Conservation (phyloP, 495 filamentous ascomycete species). For the Glutinoglossum americanum region DNA sequence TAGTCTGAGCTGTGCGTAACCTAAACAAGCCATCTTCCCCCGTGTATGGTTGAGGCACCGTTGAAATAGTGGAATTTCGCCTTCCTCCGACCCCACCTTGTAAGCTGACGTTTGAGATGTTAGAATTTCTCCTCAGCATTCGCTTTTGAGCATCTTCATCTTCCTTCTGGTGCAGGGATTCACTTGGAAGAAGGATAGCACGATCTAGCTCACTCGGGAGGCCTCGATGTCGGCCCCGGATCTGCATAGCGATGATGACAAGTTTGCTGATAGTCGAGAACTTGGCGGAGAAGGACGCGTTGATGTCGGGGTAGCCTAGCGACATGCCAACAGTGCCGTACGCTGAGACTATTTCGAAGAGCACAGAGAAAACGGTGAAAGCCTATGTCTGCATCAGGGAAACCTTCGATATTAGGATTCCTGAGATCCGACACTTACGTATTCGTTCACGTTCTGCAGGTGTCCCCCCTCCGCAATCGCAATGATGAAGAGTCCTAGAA, state of each 20-base stretch:
- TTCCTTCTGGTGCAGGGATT: constrained; percentile 50
- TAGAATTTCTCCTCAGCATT: constrained; percentile 32
- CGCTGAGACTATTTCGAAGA: constrained; percentile 82
- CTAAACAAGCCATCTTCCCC: not conserved
- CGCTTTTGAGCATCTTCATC: constrained; percentile 33
- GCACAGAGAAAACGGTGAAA: constrained; percentile 60
- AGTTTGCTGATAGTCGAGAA: constrained; percentile 71
- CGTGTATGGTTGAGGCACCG: not conserved
- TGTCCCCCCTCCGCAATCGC: constrained; percentile 55
- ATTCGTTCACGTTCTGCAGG: constrained; percentile 31
- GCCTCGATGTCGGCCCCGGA: constrained; percentile 80
- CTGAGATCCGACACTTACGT: constrained; percentile 10
- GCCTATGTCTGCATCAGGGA: not conserved
- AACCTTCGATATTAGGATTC: not conserved
- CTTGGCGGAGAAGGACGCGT: constrained; percentile 59
- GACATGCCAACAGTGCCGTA: constrained; percentile 90
- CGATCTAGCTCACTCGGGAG: constrained; percentile 82
- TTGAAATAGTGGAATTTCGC: not conserved
- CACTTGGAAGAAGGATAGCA: constrained; percentile 65
- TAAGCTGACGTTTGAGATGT: not conserved
- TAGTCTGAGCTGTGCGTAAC: not conserved
- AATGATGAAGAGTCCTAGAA: constrained; percentile 73
- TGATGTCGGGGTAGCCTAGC: constrained; percentile 52
- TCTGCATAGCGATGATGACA: constrained; percentile 80
- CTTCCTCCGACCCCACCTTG: not conserved